Base-by-base conservation (phyloP, 306 rosid genomes). In the Malus sylvestris region DNA sequence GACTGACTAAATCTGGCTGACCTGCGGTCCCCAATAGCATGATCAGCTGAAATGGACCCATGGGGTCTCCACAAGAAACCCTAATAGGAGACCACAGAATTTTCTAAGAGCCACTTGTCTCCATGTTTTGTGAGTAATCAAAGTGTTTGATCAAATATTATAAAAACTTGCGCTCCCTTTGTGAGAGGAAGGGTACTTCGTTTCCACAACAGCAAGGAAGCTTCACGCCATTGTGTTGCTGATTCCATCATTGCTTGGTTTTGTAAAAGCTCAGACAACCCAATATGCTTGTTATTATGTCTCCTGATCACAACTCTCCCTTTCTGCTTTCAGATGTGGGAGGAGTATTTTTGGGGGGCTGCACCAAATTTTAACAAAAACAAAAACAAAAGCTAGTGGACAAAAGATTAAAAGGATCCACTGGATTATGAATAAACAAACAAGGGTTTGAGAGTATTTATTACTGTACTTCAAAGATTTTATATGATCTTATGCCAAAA, bases 41-140 rank as follows among this genome's bases (percentile, higher is more conserved):
- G 18, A 66, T 51, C 78, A 83, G 87, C 64, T 77, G 18, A 74
- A 85, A 77, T 75, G 86, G 88, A 63, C 70, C 85, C 74, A 62
- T 51, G 22, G 63, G 71, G 59, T 76, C 79, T 63, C 72, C 42
- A n/a, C 70, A 65, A 60, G 12, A 14, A 71, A 69, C 85, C 81
- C 81, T 59, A 35, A 46, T 79, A 78, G 84, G 81, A 84, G 86
- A 86, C 87, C 86, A 84, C 8, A 22, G 12, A 73, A 44, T 73
- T 76, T 65, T 79, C 35, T 29, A 80, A 60, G 65, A 66, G 38
- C 76, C 63, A 74, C 79, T 76, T 86, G 90, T 86, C 90, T 72
- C 86, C 75, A 62, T 70, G 61, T 72, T 79, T 79, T 71, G 58
- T 68, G 72, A 73, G 49, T 27, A 53, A 63, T 42, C 79, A 68